Percentiles rank a stretch among this genome's conserved stretches.
These are phyloP conservation scores for Claviceps pusilla DNA, from an alignment of 2,329 filamentous ascomycete species.

Conservation along the genomic window DNA sequence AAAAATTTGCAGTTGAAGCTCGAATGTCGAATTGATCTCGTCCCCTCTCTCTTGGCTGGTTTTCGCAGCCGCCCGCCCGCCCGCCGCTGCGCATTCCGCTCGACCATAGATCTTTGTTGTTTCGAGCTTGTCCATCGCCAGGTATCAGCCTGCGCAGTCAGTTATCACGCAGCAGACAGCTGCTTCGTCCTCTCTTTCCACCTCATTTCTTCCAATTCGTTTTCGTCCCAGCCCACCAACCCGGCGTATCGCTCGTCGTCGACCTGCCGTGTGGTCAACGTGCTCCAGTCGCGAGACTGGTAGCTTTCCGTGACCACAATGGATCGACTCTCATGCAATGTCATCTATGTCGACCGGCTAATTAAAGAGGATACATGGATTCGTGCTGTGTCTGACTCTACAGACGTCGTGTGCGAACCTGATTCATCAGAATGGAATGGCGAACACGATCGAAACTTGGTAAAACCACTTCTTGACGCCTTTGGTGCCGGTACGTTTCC, in stretches of 20 bases:
- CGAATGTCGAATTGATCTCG: neutral
- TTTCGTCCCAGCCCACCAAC: neutral
- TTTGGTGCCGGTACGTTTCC: conserved; percentile 35
- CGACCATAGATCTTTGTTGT: neutral
- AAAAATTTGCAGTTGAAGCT: neutral
- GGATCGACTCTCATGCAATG: conserved; percentile 42
- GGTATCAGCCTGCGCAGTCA: neutral
- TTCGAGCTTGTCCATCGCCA: neutral
- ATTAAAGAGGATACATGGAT: conserved; percentile 33
- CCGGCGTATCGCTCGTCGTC: conserved; percentile 4
- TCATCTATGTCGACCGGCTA: conserved; percentile 45
- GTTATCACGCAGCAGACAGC: neutral
- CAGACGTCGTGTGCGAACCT: neutral
- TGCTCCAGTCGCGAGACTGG: conserved; percentile 47
- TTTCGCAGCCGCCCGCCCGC: neutral
- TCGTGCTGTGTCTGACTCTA: conserved; percentile 12
- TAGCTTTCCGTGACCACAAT: conserved; percentile 40
- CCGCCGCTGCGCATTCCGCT: neutral
- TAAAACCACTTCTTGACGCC: conserved; percentile 34
- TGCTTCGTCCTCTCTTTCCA: neutral
- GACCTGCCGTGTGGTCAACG: conserved; percentile 31
- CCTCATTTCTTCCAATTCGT: neutral
- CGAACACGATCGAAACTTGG: conserved; percentile 28
- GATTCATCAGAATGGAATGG: conserved; percentile 18
- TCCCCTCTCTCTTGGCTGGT: neutral